Conservation (phyloP, 176 grass and related monocot species). For the Ensete ventricosum region DNA sequence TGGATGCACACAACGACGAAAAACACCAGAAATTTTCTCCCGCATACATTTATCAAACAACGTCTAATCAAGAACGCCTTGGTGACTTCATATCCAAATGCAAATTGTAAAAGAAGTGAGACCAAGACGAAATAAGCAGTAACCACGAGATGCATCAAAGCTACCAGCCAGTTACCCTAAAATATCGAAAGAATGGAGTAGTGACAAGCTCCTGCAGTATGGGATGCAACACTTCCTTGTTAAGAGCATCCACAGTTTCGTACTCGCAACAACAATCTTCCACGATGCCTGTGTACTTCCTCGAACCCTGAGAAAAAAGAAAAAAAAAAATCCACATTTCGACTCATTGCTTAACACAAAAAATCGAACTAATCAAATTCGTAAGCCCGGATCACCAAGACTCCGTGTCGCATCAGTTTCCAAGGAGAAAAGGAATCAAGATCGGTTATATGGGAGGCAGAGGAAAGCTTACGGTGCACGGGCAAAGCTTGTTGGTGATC, state of each 20-base stretch:
- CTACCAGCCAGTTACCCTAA: slow-evolving; percentile 47
- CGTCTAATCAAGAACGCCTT: neutral
- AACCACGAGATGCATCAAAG: neutral
- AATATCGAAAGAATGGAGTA: slow-evolving; percentile 88
- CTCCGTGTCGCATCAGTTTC: no score
- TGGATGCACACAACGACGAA: no score
- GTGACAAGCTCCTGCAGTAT: slow-evolving; percentile 71
- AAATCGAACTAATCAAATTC: neutral
- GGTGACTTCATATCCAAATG: no score
- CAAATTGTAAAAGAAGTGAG: neutral
- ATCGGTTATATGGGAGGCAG: neutral
- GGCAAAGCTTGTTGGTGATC: slow-evolving; percentile 24
- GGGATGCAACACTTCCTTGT: slow-evolving; percentile 59
- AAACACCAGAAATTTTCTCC: no score
- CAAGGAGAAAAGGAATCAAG: neutral
- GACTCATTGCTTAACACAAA: slow-evolving; percentile 4
- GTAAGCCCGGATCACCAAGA: neutral
- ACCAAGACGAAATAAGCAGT: neutral
- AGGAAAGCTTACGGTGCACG: slow-evolving; percentile 41
- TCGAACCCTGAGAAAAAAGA: slow-evolving; percentile 28
- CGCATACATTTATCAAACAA: neutral
- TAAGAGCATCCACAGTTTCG: slow-evolving; percentile 82
- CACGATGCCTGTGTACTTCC: slow-evolving; percentile 78
- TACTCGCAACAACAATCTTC: slow-evolving; percentile 95
- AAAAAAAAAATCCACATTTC: neutral